Evolutionary conservation across 2,329 filamentous ascomycete species (phyloP), one percentile per base, ranked within the genome.

Genomic region (Cladophialophora bantiana): DNA sequence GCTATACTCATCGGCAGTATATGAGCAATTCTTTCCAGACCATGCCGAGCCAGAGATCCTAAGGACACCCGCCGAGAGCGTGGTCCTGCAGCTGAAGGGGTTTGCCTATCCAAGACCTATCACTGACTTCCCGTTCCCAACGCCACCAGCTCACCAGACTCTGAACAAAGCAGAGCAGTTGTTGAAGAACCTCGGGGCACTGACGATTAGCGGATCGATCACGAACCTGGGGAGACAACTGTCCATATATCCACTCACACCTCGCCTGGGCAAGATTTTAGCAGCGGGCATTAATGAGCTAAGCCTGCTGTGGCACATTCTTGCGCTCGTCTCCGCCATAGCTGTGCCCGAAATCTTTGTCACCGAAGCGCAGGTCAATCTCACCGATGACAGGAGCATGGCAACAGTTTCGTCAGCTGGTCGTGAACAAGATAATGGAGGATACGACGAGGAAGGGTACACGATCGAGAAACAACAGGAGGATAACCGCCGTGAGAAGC

Each of bases 111-210:
- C 94, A 67, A 89, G 94, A 65, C 69, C 71, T 15, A 90, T 99
- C 7, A 86, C 92, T 76, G 96, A 95, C 78, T 99, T 99, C 77
- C 95, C 96, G 0, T 99, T 98, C 77, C 95, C 95, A 3, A 98
- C 94, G 13, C 89, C 93, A 0, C 95, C 95, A 1, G 90, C 93
- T 73, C 85, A 89, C 13, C 83, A 88, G 61, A 92, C 89, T 69
- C 83, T 99, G 20, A 86, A 87, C 57, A 92, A 90, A 75, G 93
- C 95, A 0, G 95, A 99, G 80, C 93, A 90, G 74, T 84, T 97
- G 7, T 83, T 99, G 7, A 89, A 87, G 55, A 96, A 97, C 76
- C 85, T 99, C 3, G 92, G 92, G 0, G 95, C 94, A 0, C 83
- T 98, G 36, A 68, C 68, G 3, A 88, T 88, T 10, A 84, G 85